Evolutionary conservation across 805 yeast genomes (phyloP), one percentile per base, ranked within the genome.

Genomic region (Yarrowia keelungensis): DNA sequence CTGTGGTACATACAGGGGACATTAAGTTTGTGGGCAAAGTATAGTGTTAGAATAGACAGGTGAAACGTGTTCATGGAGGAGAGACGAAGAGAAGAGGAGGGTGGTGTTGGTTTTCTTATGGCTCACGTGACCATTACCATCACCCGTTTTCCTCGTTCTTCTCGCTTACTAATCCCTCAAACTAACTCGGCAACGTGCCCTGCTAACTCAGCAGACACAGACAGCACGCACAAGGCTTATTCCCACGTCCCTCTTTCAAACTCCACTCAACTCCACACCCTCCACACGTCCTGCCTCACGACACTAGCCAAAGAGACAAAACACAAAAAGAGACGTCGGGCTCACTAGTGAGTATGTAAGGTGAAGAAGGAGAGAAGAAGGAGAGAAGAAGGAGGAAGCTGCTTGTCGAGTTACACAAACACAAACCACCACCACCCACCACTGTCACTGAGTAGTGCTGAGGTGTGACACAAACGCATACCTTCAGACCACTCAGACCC

Each of bases 141-240:
- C n/a, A n/a, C n/a, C n/a, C n/a, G n/a, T n/a, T n/a, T n/a, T n/a
- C n/a, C n/a, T n/a, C n/a, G n/a, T n/a, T n/a, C n/a, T n/a, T n/a
- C n/a, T n/a, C n/a, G n/a, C n/a, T n/a, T 19, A 19, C 19, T 19
- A 19, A 19, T 36, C 56, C 56, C 56, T 16, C 56, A 51, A 51
- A 51, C 56, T 51, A 35, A 51, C 56, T 51, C 56, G 42, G 56
- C 56, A 51, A 51, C 42, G 56, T 51, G 53, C 38, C 1, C 32
- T 26, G 32, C 32, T 26, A 26, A 47, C 38, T 47, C 32, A 26
- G 15, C 15, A 9, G 32, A 26, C 14, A 22, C 47, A 46, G 15
- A 19, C 53, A 35, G 42, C 56, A 16, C 11, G 56, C 56, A 16
- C 11, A 36, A 51, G 56, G 56, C 56, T 51, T 51, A 51, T 51